Percentiles rank a stretch among this genome's conserved stretches.
Evolutionary conservation across 164 flowering plant genomes (phyloP).

Genomic region (Nymphaea colorata): DNA sequence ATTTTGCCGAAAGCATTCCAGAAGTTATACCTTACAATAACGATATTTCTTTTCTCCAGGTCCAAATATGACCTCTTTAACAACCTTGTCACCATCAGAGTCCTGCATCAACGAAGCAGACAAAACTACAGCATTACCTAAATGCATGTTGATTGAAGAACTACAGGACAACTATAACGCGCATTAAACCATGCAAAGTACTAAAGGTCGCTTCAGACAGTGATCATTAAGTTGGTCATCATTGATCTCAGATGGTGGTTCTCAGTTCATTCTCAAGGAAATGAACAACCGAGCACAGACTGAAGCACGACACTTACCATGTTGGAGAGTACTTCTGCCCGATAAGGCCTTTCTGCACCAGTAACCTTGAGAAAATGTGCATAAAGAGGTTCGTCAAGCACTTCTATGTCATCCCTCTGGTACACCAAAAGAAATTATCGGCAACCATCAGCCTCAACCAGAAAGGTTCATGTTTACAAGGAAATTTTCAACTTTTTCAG

Average conservation of each 20-base stretch:
- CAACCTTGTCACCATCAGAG: slow-evolving; percentile 65
- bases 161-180: too few species aligned
- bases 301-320: slow-evolving; percentile 33
- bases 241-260: too few species aligned
- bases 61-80: slow-evolving; percentile 67
- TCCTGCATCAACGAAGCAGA: slow-evolving; percentile 28
- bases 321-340: slow-evolving; percentile 60
- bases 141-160: too few species aligned
- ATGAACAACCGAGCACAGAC: background rate
- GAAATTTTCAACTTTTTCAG: background rate
- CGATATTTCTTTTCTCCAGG: slow-evolving; percentile 67
- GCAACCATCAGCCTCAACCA: background rate
- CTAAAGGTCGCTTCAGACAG: background rate
- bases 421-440: background rate
- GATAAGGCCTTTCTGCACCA: slow-evolving; percentile 71
- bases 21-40: slow-evolving; percentile 58
- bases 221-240: background rate
- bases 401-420: slow-evolving; percentile 89
- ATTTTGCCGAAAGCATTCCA: too few species aligned
- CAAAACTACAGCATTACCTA: background rate
- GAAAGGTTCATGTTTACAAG: background rate
- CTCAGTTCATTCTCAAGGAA: too few species aligned
- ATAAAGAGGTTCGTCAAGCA: slow-evolving; percentile 95
- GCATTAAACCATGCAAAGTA: background rate
- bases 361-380: slow-evolving; percentile 59